Percentiles rank a stretch among this genome's conserved stretches.
Conservation (phyloP, 352 stramenopile genomes). For the Globisporangium okanoganense region DNA sequence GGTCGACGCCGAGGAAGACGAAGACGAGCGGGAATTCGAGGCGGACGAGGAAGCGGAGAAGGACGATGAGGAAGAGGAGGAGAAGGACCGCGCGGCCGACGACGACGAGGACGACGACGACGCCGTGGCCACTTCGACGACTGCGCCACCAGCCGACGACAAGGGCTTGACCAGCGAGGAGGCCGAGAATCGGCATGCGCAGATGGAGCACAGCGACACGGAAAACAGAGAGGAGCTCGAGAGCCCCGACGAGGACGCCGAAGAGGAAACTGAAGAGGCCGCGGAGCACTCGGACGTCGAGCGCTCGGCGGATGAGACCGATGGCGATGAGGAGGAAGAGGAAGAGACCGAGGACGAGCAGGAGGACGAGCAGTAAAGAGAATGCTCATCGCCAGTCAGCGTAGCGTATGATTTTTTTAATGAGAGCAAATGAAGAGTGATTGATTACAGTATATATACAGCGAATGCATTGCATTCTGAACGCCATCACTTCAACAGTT, state of each 20-base stretch:
- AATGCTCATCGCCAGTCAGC: too few relatives aligned
- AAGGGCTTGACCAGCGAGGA: constrained; percentile 1
- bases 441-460: too few relatives aligned
- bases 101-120: background rate
- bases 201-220: background rate
- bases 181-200: constrained; percentile 1
- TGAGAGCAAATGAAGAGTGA: too few relatives aligned
- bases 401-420: background rate
- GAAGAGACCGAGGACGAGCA: constrained; percentile 5
- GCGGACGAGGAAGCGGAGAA: constrained; percentile 1
- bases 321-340: background rate
- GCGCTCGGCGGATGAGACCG: background rate
- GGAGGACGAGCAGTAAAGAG: constrained; percentile 1
- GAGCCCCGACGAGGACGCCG: background rate
- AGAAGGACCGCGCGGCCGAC: background rate
- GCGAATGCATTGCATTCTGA: too few relatives aligned
- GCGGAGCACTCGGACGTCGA: constrained; percentile 4
- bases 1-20: background rate
- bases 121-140: background rate
- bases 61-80: constrained; percentile 1
- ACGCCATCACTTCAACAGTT: too few relatives aligned
- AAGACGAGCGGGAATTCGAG: background rate
- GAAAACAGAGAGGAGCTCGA: background rate
- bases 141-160: background rate
- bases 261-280: constrained; percentile 7